phyloP scores from a whole-genome alignment of 2,329 filamentous ascomycete species.

The Zalaria sp. region DNA sequence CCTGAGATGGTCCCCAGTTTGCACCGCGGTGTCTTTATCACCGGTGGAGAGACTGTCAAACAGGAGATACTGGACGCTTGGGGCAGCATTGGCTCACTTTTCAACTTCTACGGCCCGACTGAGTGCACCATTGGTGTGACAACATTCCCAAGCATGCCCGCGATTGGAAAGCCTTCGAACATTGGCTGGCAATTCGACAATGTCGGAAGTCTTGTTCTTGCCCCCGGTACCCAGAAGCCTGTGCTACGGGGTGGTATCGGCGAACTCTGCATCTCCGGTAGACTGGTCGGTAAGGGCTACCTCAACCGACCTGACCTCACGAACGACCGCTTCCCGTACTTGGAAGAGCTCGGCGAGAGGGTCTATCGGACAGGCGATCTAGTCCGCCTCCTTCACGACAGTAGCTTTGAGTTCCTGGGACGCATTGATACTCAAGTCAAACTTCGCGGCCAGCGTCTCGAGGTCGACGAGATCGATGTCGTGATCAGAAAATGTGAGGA shows the following conservation, averaged over 20 bases:
- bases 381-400: constrained; percentile 66
- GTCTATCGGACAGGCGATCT: constrained; percentile 85
- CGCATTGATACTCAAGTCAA: constrained; percentile 88
- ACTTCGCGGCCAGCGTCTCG: constrained; percentile 73
- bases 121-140: constrained; percentile 89
- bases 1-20: constrained; percentile 71
- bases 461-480: constrained; percentile 84
- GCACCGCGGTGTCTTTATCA: constrained; percentile 78
- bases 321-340: constrained; percentile 55
- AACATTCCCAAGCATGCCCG: constrained; percentile 69
- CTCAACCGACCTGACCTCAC: constrained; percentile 70
- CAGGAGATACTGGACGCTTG: constrained; percentile 80
- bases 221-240: constrained; percentile 52
- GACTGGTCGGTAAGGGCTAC: constrained; percentile 80
- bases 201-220: constrained; percentile 69
- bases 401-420: constrained; percentile 75
- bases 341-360: constrained; percentile 31
- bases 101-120: constrained; percentile 83
- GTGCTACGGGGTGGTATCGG: constrained; percentile 69
- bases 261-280: constrained; percentile 78
- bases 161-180: constrained; percentile 68
- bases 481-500: constrained; percentile 49
- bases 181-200: constrained; percentile 81
- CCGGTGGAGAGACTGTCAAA: constrained; percentile 75
- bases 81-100: constrained; percentile 68